phyloP scores from a whole-genome alignment of 441 rosid genomes.

The Erysimum cheiri region DNA sequence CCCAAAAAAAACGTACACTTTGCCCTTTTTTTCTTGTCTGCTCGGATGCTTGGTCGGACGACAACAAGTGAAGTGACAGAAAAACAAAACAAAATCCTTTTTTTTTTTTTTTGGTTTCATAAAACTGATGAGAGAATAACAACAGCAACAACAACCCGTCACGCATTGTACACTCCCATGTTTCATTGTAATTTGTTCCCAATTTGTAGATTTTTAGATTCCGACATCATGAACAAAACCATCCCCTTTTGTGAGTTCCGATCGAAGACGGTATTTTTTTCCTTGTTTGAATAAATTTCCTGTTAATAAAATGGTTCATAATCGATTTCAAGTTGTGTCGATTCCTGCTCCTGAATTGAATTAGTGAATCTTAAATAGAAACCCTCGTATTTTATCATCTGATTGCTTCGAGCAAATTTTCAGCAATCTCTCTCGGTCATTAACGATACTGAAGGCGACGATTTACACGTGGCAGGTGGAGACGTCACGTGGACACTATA shows the following conservation, averaged over 20 bases:
- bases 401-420: neutral
- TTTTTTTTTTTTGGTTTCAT: constrained; percentile 13
- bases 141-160: neutral
- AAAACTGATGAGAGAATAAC: constrained; percentile 40
- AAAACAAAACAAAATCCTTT: constrained; percentile 9
- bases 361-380: neutral
- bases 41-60: constrained; percentile 27
- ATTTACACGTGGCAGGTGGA: neutral
- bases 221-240: constrained; percentile 29
- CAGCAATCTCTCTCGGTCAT: no score
- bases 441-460: neutral
- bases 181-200: constrained; percentile 42
- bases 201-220: constrained; percentile 33
- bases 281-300: neutral
- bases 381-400: neutral
- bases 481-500: neutral
- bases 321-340: neutral
- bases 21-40: constrained; percentile 17
- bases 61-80: constrained; percentile 21
- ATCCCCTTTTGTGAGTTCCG: constrained; percentile 34
- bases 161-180: constrained; percentile 43
- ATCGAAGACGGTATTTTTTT: constrained; percentile 9
- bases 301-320: neutral
- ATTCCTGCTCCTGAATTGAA: neutral
- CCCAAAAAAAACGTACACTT: neutral